Percentiles rank a stretch among this genome's conserved stretches.
Conservation (phyloP, 1,284 basidiomycete genomes). For the Leccinum solheimii region DNA sequence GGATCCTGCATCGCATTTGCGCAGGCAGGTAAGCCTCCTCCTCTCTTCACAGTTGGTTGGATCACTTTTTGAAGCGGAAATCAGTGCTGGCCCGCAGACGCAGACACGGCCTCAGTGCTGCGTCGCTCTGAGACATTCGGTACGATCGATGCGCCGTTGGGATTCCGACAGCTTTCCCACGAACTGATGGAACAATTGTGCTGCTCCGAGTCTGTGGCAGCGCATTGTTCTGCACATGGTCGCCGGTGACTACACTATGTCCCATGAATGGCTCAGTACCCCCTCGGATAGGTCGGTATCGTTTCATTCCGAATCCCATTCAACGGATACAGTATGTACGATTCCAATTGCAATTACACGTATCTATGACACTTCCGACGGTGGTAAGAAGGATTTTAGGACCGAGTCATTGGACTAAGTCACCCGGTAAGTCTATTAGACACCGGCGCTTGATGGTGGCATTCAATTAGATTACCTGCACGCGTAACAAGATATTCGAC, state of each 20-base stretch:
- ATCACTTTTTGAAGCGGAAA: not conserved
- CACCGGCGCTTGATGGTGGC: conserved; percentile 8
- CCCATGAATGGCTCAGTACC: not conserved
- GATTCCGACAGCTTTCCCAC: not conserved
- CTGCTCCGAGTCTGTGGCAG: not conserved
- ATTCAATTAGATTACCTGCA: not conserved
- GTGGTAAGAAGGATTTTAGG: not conserved
- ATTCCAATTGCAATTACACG: not conserved
- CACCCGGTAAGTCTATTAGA: conserved; percentile 20
- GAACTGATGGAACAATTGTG: not conserved
- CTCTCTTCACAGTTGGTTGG: not conserved
- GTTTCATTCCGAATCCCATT: not conserved
- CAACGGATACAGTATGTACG: not conserved
- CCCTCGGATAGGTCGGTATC: not conserved
- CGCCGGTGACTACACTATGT: not conserved
- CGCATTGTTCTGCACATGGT: not conserved
- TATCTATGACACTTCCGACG: not conserved
- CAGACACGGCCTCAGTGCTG: conserved; percentile 16
- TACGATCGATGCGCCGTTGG: not conserved
- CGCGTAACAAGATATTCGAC: not conserved
- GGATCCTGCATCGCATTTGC: conserved; percentile 1
- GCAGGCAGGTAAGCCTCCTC: not conserved
- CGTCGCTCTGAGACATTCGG: not conserved
- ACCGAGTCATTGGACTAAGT: conserved; percentile 5
- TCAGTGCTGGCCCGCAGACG: not conserved